Percentiles rank a stretch among this genome's conserved stretches.
Conservation (phyloP, 306 rosid genomes). For the Corylus heterophylla region DNA sequence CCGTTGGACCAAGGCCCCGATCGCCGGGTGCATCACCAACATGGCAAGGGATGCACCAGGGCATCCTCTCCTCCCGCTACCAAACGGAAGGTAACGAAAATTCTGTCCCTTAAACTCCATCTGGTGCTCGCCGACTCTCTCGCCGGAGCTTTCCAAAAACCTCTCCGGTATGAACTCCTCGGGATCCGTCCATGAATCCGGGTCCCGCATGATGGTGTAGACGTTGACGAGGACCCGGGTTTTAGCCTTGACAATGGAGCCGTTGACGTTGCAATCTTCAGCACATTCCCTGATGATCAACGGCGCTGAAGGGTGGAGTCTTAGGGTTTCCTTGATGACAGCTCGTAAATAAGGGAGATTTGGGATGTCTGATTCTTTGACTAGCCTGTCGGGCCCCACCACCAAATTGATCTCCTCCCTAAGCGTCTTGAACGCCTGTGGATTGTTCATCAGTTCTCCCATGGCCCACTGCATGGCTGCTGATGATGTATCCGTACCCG, state of each 20-base stretch:
- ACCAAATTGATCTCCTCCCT: slow-evolving; percentile 51
- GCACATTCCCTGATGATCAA: slow-evolving; percentile 43
- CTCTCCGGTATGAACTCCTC: slow-evolving; percentile 46
- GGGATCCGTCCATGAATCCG: slow-evolving; percentile 39
- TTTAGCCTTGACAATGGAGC: slow-evolving; percentile 30
- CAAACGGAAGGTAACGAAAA: slow-evolving; percentile 47
- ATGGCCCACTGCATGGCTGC: slow-evolving; percentile 51
- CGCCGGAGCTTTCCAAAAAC: slow-evolving; percentile 19
- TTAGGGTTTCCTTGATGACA: slow-evolving; percentile 44
- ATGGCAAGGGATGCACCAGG: slow-evolving; percentile 52
- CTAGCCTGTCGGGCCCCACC: slow-evolving; percentile 34
- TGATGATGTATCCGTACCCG: slow-evolving; percentile 51
- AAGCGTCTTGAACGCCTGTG: slow-evolving; percentile 27
- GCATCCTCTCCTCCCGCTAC: slow-evolving; percentile 58
- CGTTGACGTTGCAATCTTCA: slow-evolving; percentile 30
- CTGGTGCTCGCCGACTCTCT: slow-evolving; percentile 22
- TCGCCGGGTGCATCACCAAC: slow-evolving; percentile 34
- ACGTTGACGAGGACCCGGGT: slow-evolving; percentile 40
- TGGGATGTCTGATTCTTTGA: slow-evolving; percentile 48
- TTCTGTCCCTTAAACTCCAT: slow-evolving; percentile 51
- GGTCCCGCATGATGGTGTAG: slow-evolving; percentile 48
- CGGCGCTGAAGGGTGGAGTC: slow-evolving; percentile 55
- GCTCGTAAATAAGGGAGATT: slow-evolving; percentile 51
- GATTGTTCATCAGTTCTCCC: slow-evolving; percentile 46
- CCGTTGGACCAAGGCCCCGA: slow-evolving; percentile 46